These are phyloP conservation scores for Megacollybia platyphylla DNA, from an alignment of 1,284 basidiomycete species.

Conservation along the genomic window DNA sequence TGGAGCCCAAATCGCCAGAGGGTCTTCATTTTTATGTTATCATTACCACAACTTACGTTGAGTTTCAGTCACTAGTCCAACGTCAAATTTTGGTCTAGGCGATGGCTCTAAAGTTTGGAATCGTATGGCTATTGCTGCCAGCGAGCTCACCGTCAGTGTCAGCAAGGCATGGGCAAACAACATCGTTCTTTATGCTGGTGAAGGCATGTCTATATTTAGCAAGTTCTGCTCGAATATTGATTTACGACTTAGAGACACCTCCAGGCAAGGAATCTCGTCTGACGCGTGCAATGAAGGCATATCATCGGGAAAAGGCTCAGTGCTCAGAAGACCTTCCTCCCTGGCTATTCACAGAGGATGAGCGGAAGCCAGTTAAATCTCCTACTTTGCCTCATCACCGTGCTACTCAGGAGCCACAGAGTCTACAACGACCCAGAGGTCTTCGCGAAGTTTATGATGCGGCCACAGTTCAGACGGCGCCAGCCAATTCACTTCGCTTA, in stretches of 20 bases:
- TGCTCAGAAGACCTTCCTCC: slow-evolving; percentile 46
- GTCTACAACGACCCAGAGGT: slow-evolving; percentile 12
- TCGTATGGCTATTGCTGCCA: slow-evolving; percentile 39
- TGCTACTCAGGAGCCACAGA: slow-evolving; percentile 9
- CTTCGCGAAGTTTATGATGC: slow-evolving; percentile 24
- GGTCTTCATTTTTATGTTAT: slow-evolving; percentile 3
- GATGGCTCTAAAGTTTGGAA: slow-evolving; percentile 39
- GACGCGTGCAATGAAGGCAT: slow-evolving; percentile 53
- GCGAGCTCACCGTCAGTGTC: slow-evolving; percentile 40
- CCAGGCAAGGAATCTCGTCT: slow-evolving; percentile 49
- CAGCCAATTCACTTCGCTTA: slow-evolving; percentile 6
- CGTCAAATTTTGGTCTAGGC: slow-evolving; percentile 8
- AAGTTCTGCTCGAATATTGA: not conserved
- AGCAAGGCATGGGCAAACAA: slow-evolving; percentile 43
- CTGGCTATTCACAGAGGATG: slow-evolving; percentile 52
- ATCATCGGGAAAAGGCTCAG: slow-evolving; percentile 48
- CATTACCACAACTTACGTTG: too few relatives aligned
- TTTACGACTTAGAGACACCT: slow-evolving; percentile 28
- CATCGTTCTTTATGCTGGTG: slow-evolving; percentile 26
- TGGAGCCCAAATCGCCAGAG: slow-evolving; percentile 4
- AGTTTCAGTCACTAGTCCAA: too few relatives aligned
- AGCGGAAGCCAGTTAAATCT: slow-evolving; percentile 20
- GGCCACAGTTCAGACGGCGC: slow-evolving; percentile 11
- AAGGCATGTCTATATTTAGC: slow-evolving; percentile 24
- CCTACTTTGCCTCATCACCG: not conserved